phyloP scores from a whole-genome alignment of 805 yeast genomes.

The Wickerhamomyces alni region DNA sequence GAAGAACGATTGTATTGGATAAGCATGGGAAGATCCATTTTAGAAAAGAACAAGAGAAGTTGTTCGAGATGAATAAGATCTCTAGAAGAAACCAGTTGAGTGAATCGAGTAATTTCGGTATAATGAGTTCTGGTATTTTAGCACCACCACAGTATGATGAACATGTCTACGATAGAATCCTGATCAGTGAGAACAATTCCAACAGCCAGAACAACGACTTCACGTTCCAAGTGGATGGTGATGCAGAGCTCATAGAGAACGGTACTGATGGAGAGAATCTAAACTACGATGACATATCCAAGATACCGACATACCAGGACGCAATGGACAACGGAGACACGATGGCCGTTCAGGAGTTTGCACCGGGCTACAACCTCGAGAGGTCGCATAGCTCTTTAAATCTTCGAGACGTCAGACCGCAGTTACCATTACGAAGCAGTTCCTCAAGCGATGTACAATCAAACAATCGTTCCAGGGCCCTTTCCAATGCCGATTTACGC shows the following conservation, averaged over 20 bases:
- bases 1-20: slow-evolving; percentile 32
- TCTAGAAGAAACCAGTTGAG: neutral
- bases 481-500: too few relatives aligned
- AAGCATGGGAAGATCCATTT: slow-evolving; percentile 36
- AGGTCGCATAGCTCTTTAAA: neutral
- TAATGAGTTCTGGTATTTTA: slow-evolving; percentile 11
- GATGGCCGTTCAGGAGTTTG: slow-evolving; percentile 31
- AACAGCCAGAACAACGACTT: neutral
- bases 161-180: slow-evolving; percentile 57
- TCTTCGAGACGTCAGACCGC: neutral
- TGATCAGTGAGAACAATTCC: slow-evolving; percentile 16
- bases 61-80: slow-evolving; percentile 21
- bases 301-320: slow-evolving; percentile 72
- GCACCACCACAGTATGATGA: slow-evolving; percentile 78
- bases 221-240: too few relatives aligned
- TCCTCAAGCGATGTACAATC: neutral
- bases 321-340: slow-evolving; percentile 51
- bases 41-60: slow-evolving; percentile 29
- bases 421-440: neutral
- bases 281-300: slow-evolving; percentile 37
- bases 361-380: slow-evolving; percentile 49
- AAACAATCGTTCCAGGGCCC: too few relatives aligned
- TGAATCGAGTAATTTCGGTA: neutral
- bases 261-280: slow-evolving; percentile 4
- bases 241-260: too few relatives aligned